Conservation (phyloP, 2,329 filamentous ascomycete genomes). For the Microsporum ferrugineum region DNA sequence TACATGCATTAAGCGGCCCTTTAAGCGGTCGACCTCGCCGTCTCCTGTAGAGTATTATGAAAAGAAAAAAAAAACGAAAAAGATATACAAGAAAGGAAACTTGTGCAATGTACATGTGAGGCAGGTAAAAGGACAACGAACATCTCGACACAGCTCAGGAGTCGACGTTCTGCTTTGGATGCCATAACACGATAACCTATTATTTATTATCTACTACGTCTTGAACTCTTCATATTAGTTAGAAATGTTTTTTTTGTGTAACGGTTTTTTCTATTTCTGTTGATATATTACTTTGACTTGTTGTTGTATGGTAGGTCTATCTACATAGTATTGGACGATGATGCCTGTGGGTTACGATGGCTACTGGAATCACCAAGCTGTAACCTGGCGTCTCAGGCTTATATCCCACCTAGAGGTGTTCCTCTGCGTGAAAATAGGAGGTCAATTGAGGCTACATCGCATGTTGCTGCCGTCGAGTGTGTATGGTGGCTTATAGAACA, state of each 20-base stretch:
- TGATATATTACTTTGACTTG: neutral
- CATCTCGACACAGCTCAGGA: neutral
- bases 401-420: neutral
- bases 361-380: too few relatives aligned
- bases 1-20: slow-evolving; percentile 19
- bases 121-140: neutral
- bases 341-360: too few relatives aligned
- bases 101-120: neutral
- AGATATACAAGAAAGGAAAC: neutral
- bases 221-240: slow-evolving; percentile 1
- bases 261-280: neutral
- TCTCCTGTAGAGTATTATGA: slow-evolving; percentile 1
- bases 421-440: neutral
- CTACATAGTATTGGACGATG: too few relatives aligned
- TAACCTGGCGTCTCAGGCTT: too few relatives aligned
- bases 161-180: neutral
- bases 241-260: slow-evolving; percentile 2
- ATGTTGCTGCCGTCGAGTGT: neutral
- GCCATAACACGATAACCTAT: neutral
- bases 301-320: neutral
- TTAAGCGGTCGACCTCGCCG: neutral
- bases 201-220: neutral
- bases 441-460: neutral
- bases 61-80: neutral
- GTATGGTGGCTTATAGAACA: too few relatives aligned